phyloP scores from a whole-genome alignment of 148 eudicot genomes.

The Chenopodium suecicum region DNA sequence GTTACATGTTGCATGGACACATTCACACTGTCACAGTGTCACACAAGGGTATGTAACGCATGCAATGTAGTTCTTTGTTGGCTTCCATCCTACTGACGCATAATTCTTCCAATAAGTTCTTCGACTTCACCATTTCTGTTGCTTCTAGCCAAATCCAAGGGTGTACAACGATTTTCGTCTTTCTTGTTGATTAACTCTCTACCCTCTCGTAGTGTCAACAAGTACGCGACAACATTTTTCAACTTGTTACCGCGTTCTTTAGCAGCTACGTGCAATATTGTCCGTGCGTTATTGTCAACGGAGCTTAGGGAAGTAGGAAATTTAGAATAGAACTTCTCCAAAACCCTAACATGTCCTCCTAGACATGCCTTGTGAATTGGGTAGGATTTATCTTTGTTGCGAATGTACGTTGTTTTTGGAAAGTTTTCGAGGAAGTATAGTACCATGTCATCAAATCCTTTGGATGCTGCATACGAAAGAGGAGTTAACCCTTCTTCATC shows the following conservation, averaged over 20 bases:
- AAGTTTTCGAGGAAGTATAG: neutral
- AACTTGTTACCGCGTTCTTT: slow-evolving; percentile 2
- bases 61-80: no score
- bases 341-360: slow-evolving; percentile 3
- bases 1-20: no score
- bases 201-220: neutral
- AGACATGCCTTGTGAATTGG: slow-evolving; percentile 17
- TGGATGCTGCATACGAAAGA: slow-evolving; percentile 12
- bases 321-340: neutral
- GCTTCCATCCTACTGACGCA: no score
- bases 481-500: slow-evolving; percentile 7
- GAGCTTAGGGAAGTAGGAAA: neutral
- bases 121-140: neutral
- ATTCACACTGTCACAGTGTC: no score
- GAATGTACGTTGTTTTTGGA: neutral
- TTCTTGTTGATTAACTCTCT: neutral
- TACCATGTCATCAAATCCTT: neutral
- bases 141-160: slow-evolving; percentile 5
- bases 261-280: neutral
- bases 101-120: no score
- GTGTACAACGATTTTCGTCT: neutral
- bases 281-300: neutral
- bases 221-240: neutral
- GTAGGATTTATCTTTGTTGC: slow-evolving; percentile 3
- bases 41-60: no score